Conservation (phyloP, 2,329 filamentous ascomycete species). For the Aspergillus sp. region DNA sequence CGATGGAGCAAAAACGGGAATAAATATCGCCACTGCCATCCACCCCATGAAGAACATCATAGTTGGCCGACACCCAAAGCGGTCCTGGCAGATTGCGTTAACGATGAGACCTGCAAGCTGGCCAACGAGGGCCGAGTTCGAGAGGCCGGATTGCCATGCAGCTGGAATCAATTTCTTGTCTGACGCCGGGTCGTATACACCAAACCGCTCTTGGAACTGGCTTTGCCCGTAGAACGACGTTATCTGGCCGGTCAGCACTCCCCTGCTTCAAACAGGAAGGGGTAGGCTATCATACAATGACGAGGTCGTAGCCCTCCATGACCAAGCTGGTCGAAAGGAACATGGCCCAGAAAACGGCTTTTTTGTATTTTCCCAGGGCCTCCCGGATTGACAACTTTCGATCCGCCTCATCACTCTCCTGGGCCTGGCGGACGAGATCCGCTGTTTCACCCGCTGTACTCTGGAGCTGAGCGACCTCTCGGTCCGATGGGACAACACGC, state of each 20-base stretch:
- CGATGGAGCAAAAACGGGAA: constrained; percentile 15
- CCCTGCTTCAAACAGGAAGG: too few species aligned
- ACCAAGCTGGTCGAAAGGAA: constrained; percentile 27
- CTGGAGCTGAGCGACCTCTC: neutral
- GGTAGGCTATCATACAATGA: constrained; percentile 6
- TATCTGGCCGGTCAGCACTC: neutral
- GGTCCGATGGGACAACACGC: neutral
- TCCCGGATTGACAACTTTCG: constrained; percentile 25
- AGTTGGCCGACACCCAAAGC: constrained; percentile 25
- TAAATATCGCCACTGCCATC: constrained; percentile 16
- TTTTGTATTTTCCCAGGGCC: constrained; percentile 26
- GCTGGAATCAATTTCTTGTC: constrained; percentile 19
- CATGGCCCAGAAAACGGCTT: constrained; percentile 28
- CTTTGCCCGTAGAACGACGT: constrained; percentile 13
- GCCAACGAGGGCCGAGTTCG: constrained; percentile 15
- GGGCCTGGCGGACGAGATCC: constrained; percentile 11
- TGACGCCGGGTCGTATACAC: neutral
- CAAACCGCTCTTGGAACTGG: constrained; percentile 10
- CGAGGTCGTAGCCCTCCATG: constrained; percentile 28
- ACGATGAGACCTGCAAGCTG: constrained; percentile 23
- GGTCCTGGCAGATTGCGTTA: constrained; percentile 24
- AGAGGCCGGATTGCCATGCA: constrained; percentile 29
- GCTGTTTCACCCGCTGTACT: neutral
- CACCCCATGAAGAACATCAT: constrained; percentile 19
- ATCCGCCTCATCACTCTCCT: constrained; percentile 22